Evolutionary conservation across 2,329 filamentous ascomycete species (phyloP), one percentile per base, ranked within the genome.

Genomic region (Cryphonectria parasitica): DNA sequence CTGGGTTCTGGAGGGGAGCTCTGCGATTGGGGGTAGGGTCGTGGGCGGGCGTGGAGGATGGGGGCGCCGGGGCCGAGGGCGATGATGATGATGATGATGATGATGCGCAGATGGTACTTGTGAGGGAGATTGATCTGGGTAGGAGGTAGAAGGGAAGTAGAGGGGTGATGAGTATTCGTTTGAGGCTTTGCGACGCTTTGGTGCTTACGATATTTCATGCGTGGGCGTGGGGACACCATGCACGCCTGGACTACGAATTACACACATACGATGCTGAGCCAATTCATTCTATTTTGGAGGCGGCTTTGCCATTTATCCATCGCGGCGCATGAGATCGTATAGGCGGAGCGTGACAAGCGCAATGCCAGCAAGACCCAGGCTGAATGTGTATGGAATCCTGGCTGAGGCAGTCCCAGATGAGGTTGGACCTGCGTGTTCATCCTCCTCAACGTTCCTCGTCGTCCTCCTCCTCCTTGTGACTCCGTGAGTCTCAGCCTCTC

Each of bases 1-100:
- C 84, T 28, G 91, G 90, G 10, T 85, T 99, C 74, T 96, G 97
- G 85, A 86, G 89, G 76, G 92, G 89, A 15, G 91, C 93, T 31
- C 85, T 97, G 58, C 85, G 89, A 69, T 82, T 87, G 74, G 92
- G 85, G 1, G 87, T 97, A 1, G 83, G 80, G 80, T 80, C 86
- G 1, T 96, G 96, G 81, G 94, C 97, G 81, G 84, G 77, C 8
- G 49, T 68, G 31, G 76, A 69, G 17, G 76, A n/a, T 10, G 45
- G 74, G 41, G 78, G 75, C 34, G 78, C 72, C 45, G 71, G 67
- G 25, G 67, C 66, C 61, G 68, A 74, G 34, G 65, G 69, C 28
- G 69, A 79, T 10, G 34, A 79, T 10, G 80, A 79, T 28, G 69
- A 79, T 11, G 69, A 79, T 10, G 34, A 79, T 10, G 80, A 79